Percentiles rank a stretch among this genome's conserved stretches.
These are phyloP conservation scores for Auricularia cornea DNA, from an alignment of 768 basidiomycete genomes.

Conservation along the genomic window DNA sequence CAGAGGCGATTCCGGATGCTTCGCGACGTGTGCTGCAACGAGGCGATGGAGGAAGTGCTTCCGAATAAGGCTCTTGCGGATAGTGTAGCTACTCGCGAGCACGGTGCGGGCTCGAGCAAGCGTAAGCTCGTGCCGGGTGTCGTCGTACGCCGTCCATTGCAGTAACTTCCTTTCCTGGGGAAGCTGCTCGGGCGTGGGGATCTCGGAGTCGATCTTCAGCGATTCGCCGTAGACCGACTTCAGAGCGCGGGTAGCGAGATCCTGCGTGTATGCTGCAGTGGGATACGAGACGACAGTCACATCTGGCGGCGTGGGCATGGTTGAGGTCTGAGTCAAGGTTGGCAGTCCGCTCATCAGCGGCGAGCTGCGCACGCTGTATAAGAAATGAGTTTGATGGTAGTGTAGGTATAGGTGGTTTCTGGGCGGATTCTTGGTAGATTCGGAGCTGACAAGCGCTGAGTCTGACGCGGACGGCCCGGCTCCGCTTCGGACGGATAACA, in stretches of 20 bases:
- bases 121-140: slow-evolving; percentile 68
- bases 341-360: neutral
- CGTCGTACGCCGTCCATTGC: slow-evolving; percentile 88
- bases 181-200: neutral
- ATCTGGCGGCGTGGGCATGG: neutral
- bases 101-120: slow-evolving; percentile 39
- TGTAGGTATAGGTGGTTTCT: too few species aligned
- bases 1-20: slow-evolving; percentile 55
- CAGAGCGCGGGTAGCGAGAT: neutral
- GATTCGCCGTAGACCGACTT: neutral
- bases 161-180: slow-evolving; percentile 26
- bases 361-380: too few species aligned
- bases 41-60: slow-evolving; percentile 85
- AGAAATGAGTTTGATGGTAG: too few species aligned
- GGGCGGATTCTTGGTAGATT: too few species aligned
- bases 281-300: neutral
- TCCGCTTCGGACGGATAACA: too few species aligned
- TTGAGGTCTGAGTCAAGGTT: neutral
- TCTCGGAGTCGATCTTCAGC: neutral
- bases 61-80: slow-evolving; percentile 88
- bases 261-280: neutral
- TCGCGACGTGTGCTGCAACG: slow-evolving; percentile 62
- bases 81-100: slow-evolving; percentile 76
- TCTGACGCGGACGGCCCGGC: too few species aligned
- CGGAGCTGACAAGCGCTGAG: too few species aligned